phyloP scores from a whole-genome alignment of 2,329 filamentous ascomycete genomes.

The Rugonectria rugulosa region DNA sequence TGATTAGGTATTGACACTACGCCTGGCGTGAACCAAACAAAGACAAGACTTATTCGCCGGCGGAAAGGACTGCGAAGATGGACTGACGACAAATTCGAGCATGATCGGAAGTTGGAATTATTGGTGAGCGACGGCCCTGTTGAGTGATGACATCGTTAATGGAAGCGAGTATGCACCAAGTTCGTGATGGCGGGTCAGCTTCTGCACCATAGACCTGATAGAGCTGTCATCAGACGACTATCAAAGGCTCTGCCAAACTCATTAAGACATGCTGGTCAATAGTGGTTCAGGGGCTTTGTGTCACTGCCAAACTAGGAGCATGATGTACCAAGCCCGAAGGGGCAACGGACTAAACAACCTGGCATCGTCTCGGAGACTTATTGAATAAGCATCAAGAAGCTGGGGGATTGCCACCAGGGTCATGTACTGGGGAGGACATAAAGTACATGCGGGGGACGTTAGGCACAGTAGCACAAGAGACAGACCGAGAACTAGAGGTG shows the following conservation, averaged over 20 bases:
- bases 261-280: no score
- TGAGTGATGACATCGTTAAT: not conserved
- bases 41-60: no score
- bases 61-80: no score
- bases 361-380: slow-evolving; percentile 7
- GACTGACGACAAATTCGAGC: not conserved
- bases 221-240: slow-evolving; percentile 2
- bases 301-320: no score
- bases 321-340: slow-evolving; percentile 6
- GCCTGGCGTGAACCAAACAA: no score
- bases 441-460: slow-evolving; percentile 18
- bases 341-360: slow-evolving; percentile 12
- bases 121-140: not conserved
- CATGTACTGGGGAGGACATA: slow-evolving; percentile 4
- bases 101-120: not conserved
- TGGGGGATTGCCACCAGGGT: slow-evolving; percentile 13
- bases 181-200: slow-evolving; percentile 1
- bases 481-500: slow-evolving; percentile 6
- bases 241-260: no score
- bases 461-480: slow-evolving; percentile 10
- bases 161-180: not conserved
- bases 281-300: no score
- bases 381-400: slow-evolving; percentile 3
- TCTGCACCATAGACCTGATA: not conserved
- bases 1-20: no score